Evolutionary conservation across 768 basidiomycete species (phyloP).

Genomic region (Cystobasidium onofrii): DNA sequence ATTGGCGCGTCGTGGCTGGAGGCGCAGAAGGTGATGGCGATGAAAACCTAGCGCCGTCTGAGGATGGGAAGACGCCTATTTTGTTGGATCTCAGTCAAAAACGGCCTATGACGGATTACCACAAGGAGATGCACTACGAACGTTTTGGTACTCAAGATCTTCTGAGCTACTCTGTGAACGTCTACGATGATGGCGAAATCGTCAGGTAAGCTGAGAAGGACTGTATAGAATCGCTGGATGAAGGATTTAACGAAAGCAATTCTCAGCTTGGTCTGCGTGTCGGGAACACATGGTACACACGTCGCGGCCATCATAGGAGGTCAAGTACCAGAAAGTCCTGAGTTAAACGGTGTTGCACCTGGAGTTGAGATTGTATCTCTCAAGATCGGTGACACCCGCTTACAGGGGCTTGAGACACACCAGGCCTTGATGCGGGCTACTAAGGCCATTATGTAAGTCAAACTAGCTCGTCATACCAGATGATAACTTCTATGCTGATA

Average conservation of each 20-base stretch:
- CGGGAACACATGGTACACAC: constrained; percentile 31
- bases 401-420: constrained; percentile 22
- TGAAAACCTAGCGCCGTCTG: neutral
- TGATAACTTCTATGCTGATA: neutral
- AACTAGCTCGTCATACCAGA: neutral
- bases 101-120: constrained; percentile 32
- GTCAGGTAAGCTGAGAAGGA: constrained; percentile 5
- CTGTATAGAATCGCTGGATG: neutral
- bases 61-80: neutral
- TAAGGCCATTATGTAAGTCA: constrained; percentile 18
- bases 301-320: constrained; percentile 31
- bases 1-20: constrained; percentile 29
- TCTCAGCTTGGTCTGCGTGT: neutral
- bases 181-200: constrained; percentile 30
- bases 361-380: constrained; percentile 34
- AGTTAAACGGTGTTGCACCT: constrained; percentile 33
- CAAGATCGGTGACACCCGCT: constrained; percentile 32
- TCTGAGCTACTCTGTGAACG: constrained; percentile 28
- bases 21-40: constrained; percentile 32
- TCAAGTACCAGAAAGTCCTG: constrained; percentile 13
- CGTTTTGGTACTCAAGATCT: constrained; percentile 32
- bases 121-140: constrained; percentile 28
- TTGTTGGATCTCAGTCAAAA: constrained; percentile 6
- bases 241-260: neutral
- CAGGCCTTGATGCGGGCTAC: constrained; percentile 32